phyloP scores from a whole-genome alignment of 176 grass and related monocot species.

The Calamus simplicifolius region DNA sequence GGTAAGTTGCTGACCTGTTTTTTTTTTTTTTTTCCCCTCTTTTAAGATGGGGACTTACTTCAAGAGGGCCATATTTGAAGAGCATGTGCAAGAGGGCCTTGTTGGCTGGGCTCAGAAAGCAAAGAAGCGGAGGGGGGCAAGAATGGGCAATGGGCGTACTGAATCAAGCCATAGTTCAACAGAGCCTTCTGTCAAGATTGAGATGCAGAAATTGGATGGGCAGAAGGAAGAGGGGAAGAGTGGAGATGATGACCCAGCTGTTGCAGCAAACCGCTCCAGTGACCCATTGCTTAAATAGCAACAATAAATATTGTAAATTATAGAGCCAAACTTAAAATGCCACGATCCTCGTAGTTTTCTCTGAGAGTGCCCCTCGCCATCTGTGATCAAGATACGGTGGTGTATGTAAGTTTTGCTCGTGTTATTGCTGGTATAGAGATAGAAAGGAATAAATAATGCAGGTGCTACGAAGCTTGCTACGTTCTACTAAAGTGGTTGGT shows the following conservation, averaged over 20 bases:
- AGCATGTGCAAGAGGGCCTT: slow-evolving; percentile 70
- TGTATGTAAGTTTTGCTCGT: too few species aligned
- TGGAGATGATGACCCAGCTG: neutral
- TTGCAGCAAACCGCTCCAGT: too few species aligned
- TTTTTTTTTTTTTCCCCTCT: slow-evolving; percentile 8
- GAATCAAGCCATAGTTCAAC: neutral
- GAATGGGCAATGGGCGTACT: neutral
- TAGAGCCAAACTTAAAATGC: too few species aligned
- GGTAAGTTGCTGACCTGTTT: neutral
- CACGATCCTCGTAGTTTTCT: too few species aligned
- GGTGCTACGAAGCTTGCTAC: too few species aligned
- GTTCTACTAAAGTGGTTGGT: too few species aligned
- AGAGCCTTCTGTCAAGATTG: neutral
- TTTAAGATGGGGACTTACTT: slow-evolving; percentile 76
- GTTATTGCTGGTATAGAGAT: too few species aligned
- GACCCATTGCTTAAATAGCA: too few species aligned
- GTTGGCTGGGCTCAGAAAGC: slow-evolving; percentile 58
- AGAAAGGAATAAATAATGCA: too few species aligned
- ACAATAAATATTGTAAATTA: too few species aligned
- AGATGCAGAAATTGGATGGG: neutral
- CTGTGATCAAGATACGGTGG: too few species aligned
- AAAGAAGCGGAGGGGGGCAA: slow-evolving; percentile 40
- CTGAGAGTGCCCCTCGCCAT: too few species aligned
- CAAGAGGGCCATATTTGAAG: slow-evolving; percentile 77
- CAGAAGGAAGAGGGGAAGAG: slow-evolving; percentile 2